Evolutionary conservation across 352 stramenopile species (phyloP), one percentile per base, ranked within the genome.

Genomic region (Globisporangium mamillatum): DNA sequence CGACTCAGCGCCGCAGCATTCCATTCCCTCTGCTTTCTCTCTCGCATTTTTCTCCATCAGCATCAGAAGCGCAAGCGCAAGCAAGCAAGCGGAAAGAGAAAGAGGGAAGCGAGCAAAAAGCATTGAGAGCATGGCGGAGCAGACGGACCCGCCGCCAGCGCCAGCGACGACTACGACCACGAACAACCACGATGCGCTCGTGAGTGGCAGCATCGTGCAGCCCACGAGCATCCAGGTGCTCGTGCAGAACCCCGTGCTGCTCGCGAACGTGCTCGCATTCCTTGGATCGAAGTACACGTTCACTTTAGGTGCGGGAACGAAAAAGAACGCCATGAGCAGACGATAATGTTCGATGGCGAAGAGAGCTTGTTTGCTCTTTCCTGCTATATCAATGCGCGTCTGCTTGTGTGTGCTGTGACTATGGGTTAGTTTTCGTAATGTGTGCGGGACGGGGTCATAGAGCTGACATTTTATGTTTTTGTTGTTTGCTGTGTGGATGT

Each of bases 251-350:
- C 77, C 79, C 25, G 76, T 72, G 46, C 68, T 95, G 57, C 75
- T 94, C 46, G 86, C 86, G 52, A 78, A 74, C 20, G 64, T 94
- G 52, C 72, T 95, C 20, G 75, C 73, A 46, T 94, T 88, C 65
- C 73, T 92, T 38, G 82, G 82, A 3, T 85, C 80, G 5, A 72
- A 81, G 34, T 83, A 94, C 46, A 82, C 81, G 7, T 72, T 74
- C 32, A 58, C 75, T 18, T 65, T 92, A 34, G 77, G 84, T 92
- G 74, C 56, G 56, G 56, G 56, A 61, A 61, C 27, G 32, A 61
- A 61, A 18, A 61, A 38, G 9, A 60, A 44, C 29, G 3, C 1
- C 41, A 50, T 50, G 16, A 20, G 16, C 41, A 50, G 16, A 16
- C 16, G 41, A 50, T 10, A 18, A 16, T 16, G 16, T 7, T 50